A percentile compares a stretch with the other conserved stretches of the same genome.
phyloP scores from a whole-genome alignment of 2,329 filamentous ascomycete genomes.

The Rutstroemia sp. region DNA sequence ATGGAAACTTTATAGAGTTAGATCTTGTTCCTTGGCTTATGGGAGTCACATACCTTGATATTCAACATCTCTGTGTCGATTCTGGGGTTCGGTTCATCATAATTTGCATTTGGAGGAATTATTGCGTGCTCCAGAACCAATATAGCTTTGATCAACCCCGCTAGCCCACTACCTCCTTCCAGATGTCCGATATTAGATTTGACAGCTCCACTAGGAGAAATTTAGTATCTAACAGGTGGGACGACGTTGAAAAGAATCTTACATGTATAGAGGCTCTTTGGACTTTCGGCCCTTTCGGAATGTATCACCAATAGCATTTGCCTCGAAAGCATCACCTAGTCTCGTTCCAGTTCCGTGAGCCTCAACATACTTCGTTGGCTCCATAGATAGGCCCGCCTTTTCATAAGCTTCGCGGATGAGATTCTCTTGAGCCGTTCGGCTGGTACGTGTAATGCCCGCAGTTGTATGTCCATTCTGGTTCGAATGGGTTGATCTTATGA shows the following conservation, averaged over 20 bases:
- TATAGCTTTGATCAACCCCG: conserved; percentile 32
- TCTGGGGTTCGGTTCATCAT: conserved; percentile 30
- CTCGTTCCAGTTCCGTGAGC: conserved; percentile 9
- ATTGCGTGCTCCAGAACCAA: conserved; percentile 34
- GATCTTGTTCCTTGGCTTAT: not conserved
- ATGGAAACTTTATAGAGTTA: not conserved
- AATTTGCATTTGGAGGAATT: conserved; percentile 34
- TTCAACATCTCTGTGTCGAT: conserved; percentile 16
- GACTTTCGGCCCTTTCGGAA: conserved; percentile 11
- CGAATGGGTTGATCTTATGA: conserved; percentile 44
- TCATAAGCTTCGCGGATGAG: conserved; percentile 10
- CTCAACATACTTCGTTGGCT: conserved; percentile 10
- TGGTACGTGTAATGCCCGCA: conserved; percentile 45
- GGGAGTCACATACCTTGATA: conserved; percentile 2
- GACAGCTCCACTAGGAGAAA: conserved; percentile 15
- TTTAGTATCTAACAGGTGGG: not conserved
- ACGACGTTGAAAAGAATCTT: not conserved
- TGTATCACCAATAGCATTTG: not conserved
- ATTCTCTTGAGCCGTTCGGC: conserved; percentile 32
- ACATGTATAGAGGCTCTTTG: not conserved
- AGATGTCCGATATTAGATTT: conserved; percentile 31
- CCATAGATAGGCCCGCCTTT: conserved; percentile 1
- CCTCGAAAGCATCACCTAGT: not conserved
- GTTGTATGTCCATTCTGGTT: conserved; percentile 53
- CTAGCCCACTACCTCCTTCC: conserved; percentile 31